Percentiles rank a stretch among this genome's conserved stretches.
Conservation (phyloP, 2,329 filamentous ascomycete species). For the Pleoardoris graminearum region DNA sequence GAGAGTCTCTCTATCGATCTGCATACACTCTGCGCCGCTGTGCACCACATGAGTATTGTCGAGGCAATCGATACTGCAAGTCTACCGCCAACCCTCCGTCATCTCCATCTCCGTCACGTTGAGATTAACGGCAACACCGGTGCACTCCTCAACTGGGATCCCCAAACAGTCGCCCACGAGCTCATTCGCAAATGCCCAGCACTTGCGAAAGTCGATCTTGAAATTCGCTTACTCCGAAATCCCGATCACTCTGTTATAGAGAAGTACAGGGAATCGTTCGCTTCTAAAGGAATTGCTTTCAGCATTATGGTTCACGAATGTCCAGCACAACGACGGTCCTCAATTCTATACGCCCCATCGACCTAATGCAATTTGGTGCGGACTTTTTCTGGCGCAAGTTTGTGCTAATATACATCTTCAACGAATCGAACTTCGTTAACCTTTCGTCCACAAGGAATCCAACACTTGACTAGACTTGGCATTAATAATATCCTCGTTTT, state of each 20-base stretch:
- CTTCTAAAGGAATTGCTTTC: neutral
- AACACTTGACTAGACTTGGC: too few relatives aligned
- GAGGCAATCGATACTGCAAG: neutral
- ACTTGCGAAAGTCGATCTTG: constrained; percentile 3
- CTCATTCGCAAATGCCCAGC: neutral
- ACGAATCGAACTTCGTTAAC: too few relatives aligned
- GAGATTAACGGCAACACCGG: constrained; percentile 2
- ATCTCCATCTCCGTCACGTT: constrained; percentile 1
- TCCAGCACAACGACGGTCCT: neutral
- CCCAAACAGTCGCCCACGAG: neutral
- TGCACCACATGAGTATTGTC: neutral
- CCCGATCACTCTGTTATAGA: neutral
- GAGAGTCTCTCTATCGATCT: constrained; percentile 5
- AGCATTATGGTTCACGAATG: neutral
- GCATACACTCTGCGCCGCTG: neutral
- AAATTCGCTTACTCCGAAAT: neutral
- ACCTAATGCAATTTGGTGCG: too few relatives aligned
- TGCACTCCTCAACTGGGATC: neutral
- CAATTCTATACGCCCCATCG: neutral
- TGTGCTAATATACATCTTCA: too few relatives aligned
- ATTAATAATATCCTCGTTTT: too few relatives aligned
- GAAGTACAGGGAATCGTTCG: neutral
- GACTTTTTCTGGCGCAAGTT: too few relatives aligned
- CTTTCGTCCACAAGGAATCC: too few relatives aligned
- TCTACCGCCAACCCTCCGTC: neutral